Evolutionary conservation across 2,329 filamentous ascomycete genomes (phyloP), one percentile per base, ranked within the genome.

Genomic region (Eutypella sp.): DNA sequence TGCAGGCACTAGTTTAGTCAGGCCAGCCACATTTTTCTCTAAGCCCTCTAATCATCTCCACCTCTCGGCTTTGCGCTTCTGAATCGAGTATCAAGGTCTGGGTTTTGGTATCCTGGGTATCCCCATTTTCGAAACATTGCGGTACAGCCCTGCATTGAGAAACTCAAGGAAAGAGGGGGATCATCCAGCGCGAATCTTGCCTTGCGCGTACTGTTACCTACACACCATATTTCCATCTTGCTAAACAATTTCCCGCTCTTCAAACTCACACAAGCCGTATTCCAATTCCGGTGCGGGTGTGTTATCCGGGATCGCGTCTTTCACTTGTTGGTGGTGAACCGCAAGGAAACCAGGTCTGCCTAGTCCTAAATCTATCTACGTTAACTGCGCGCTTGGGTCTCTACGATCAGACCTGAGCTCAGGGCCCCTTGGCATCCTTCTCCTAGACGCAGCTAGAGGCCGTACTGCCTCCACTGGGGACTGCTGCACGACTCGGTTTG

Each of bases 401-500:
- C 36, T 20, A 39, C 36, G 36, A 39, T 39, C 36, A 39, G 36
- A 39, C 36, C 18, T 24, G 20, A 39, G 18, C 36, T 39, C n/a
- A 22, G 11, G 20, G 11, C 55, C 50, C 55, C 55, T 57, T 51
- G 55, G 48, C 48, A 51, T 41, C 51, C 44, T 48, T 47, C 43
- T 52, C 39, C 48, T 47, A 53, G 49, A 10, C 13, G 36, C 23
- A 39, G 36, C 36, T 22, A 15, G 42, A 47, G 46, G 47, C 45
- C 52, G 53, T 41, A 51, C 47, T 36, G 50, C 52, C 50, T 46
- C 41, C 46, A 43, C 42, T 45, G 39, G 43, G n/a, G 51, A 55
- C 53, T 59, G 53, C 56, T 60, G 50, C 58, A 50, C 52, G 44
- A 57, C 51, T 47, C 50, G 56, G 57, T 61, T 58, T 57, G 58